Percentiles rank a stretch among this genome's conserved stretches.
Evolutionary conservation across 371 early-diverging fungal genomes (phyloP).

Genomic region (Apophysomyces variabilis): DNA sequence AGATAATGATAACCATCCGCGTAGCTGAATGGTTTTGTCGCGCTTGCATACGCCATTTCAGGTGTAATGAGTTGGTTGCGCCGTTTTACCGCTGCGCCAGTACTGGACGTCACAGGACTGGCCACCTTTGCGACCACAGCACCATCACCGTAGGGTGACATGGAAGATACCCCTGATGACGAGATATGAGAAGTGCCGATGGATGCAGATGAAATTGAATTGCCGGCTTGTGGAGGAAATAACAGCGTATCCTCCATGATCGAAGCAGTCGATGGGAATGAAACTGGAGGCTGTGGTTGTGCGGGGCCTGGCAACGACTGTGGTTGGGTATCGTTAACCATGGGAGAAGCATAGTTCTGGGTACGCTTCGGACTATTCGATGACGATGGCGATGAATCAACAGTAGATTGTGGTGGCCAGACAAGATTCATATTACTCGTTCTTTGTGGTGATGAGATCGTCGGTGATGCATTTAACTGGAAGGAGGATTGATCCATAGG

Average conservation of each 20-base stretch:
- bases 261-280: background rate
- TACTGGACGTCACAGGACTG: conserved; percentile 35
- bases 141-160: conserved; percentile 48
- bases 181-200: conserved; percentile 40
- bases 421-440: background rate
- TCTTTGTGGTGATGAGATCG: conserved; percentile 8
- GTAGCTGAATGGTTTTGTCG: conserved; percentile 80
- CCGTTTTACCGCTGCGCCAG: conserved; percentile 29
- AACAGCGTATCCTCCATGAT: conserved; percentile 6
- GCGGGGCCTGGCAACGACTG: conserved; percentile 1
- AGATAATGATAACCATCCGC: conserved; percentile 88
- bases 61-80: conserved; percentile 46
- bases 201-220: conserved; percentile 35
- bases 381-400: conserved; percentile 7
- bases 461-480: conserved; percentile 21
- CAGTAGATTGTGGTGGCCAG: conserved; percentile 2
- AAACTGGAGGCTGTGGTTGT: conserved; percentile 6
- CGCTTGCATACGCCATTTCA: conserved; percentile 51
- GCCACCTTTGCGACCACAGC: conserved; percentile 51
- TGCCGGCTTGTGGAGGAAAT: conserved; percentile 9
- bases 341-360: conserved; percentile 5
- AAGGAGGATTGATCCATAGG: conserved; percentile 19
- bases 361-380: conserved; percentile 7
- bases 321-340: conserved; percentile 11
- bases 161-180: conserved; percentile 40